These are phyloP conservation scores for Cyclotella sp. DNA, from an alignment of 108 stramenopile species.

Conservation along the genomic window DNA sequence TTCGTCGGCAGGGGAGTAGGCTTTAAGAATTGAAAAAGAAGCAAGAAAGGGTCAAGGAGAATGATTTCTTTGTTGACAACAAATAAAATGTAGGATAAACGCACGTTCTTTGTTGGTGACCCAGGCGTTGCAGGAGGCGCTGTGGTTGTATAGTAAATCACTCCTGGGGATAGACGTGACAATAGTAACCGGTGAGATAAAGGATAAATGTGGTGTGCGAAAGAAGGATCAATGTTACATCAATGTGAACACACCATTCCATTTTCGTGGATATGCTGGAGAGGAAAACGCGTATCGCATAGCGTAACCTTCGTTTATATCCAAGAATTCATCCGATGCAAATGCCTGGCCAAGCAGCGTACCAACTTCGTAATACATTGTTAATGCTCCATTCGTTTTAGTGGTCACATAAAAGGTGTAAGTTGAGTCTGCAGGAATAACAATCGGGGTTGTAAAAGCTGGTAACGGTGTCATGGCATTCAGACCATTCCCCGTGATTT, in stretches of 20 bases:
- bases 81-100: not conserved
- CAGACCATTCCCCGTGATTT: slow-evolving; percentile 18
- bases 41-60: not conserved
- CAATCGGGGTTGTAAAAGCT: slow-evolving; percentile 20
- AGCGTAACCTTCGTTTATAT: slow-evolving; percentile 31
- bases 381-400: not conserved
- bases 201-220: too few relatives aligned
- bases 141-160: slow-evolving; percentile 12
- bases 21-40: not conserved
- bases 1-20: not conserved
- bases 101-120: slow-evolving; percentile 13
- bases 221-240: not conserved
- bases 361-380: slow-evolving; percentile 14
- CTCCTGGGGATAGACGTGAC: not conserved
- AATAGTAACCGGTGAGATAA: not conserved
- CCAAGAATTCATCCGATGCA: slow-evolving; percentile 29
- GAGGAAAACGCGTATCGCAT: slow-evolving; percentile 17
- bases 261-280: slow-evolving; percentile 11
- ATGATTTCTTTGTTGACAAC: not conserved
- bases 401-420: slow-evolving; percentile 40
- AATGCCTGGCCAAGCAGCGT: slow-evolving; percentile 8
- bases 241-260: slow-evolving; percentile 28
- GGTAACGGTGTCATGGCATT: slow-evolving; percentile 23
- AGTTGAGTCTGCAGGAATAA: slow-evolving; percentile 28
- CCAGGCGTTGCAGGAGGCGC: slow-evolving; percentile 1